These are phyloP conservation scores for Herpomyces periplanetae DNA, from an alignment of 2,329 filamentous ascomycete species.

Conservation along the genomic window DNA sequence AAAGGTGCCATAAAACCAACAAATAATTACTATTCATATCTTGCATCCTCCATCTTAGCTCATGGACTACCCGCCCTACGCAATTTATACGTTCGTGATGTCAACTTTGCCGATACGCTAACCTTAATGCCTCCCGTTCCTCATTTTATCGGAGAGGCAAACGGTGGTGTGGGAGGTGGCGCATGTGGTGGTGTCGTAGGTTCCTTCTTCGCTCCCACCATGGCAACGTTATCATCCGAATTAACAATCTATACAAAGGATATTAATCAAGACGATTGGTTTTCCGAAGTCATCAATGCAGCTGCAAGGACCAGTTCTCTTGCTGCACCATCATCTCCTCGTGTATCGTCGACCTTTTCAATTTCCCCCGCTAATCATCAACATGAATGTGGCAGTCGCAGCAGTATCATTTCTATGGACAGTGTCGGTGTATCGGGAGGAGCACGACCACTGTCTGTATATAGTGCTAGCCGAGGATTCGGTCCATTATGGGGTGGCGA, in stretches of 20 bases:
- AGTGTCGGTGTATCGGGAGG: no score
- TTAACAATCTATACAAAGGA: conserved; percentile 4
- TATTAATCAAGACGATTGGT: conserved; percentile 6
- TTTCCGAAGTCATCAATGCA: conserved; percentile 5
- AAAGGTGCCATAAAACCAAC: conserved; percentile 14
- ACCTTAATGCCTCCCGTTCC: conserved; percentile 24
- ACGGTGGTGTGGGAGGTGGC: no score
- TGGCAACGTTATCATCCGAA: conserved; percentile 3
- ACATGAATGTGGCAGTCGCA: conserved; percentile 9
- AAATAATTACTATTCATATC: conserved; percentile 37
- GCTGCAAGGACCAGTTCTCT: conserved; percentile 2
- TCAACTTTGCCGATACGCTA: conserved; percentile 39
- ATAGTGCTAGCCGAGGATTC: conserved; percentile 10
- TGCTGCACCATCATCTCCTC: conserved; percentile 3
- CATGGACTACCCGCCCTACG: conserved; percentile 30
- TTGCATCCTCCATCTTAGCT: conserved; percentile 39
- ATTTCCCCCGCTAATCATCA: conserved; percentile 8
- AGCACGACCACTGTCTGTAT: conserved; percentile 10
- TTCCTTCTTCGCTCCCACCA: conserved; percentile 1
- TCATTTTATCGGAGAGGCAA: conserved; percentile 10
- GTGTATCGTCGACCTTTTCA: conserved; percentile 1
- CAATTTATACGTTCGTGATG: conserved; percentile 50
- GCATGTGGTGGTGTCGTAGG: no score
- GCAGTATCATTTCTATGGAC: conserved; percentile 5
- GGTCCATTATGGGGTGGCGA: conserved; percentile 18